Base-by-base conservation (phyloP, 371 early-diverging fungal genomes). In the Apophysomyces elegans region DNA sequence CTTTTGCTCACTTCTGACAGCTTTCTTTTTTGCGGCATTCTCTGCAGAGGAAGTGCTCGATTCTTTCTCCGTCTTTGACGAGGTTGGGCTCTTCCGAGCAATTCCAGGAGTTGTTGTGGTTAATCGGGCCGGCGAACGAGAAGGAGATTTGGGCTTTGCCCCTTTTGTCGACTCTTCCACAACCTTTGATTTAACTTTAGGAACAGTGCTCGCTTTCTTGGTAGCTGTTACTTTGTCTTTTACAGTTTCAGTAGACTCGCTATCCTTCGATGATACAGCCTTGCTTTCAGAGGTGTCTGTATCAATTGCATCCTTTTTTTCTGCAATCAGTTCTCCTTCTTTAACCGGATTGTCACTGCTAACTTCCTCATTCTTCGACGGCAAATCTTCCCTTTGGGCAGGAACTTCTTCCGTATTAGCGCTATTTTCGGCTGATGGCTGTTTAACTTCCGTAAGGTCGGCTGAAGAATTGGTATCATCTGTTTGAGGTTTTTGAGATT, bases 101-200 rank as follows among this genome's bases (percentile, higher is more conserved):
- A 8, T 4, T 0, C 21, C 43, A 44, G 35, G 41, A 62, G 38
- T n/a, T 56, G 12, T 37, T 13, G n/a, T 54, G n/a, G 37, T 32
- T 21, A 46, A 21, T 45, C 61, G n/a, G 8, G 26, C 46, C 7
- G 68, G 68, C 12, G 68, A 63, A 46, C 61, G 68, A 3, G 68
- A 60, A 56, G 68, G 64, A 1, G 68, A 68, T 32, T 68, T 68
- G 2, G 59, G 64, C 14, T 68, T 68, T 8, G 37, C 60, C 38
- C 13, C 43, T 39, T 26, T 44, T 38, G 16, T 14, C n/a, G 39
- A 38, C 41, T 16, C 54, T 21, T 41, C 18, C 7, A 32, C 63
- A 6, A 37, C 58, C 9, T 64, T 64, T 14, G 57, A 11, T 18
- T 16, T 56, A 7, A 26, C 43, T n/a, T 38, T 45, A n/a, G 36